Conservation (phyloP, 176 grass and related monocot species). For the Miscanthus lutarioriparius region DNA sequence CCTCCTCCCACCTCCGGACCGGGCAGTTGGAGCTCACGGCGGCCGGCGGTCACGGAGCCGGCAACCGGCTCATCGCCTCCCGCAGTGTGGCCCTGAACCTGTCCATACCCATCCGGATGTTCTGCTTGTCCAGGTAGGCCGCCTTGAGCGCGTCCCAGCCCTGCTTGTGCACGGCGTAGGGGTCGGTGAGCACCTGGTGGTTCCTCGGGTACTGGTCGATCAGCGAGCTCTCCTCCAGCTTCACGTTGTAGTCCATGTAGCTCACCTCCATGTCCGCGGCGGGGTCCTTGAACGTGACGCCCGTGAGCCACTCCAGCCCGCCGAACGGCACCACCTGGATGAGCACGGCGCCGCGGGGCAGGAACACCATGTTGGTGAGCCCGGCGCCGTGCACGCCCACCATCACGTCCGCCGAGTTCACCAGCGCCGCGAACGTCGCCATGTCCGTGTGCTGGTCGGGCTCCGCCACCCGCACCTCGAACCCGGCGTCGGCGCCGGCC, state of each 20-base stretch:
- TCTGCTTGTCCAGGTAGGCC: conserved; percentile 90
- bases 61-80: conserved; percentile 46
- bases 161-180: conserved; percentile 73
- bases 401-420: conserved; percentile 50
- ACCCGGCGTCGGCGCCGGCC: too few species aligned
- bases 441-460: too few species aligned
- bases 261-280: conserved; percentile 76
- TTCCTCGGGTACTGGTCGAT: conserved; percentile 79
- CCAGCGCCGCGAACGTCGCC: too few species aligned
- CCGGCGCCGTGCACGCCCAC: conserved; percentile 75
- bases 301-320: conserved; percentile 76
- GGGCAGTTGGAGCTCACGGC: background rate
- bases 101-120: conserved; percentile 62
- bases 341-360: conserved; percentile 59
- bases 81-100: conserved; percentile 50
- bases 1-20: too few species aligned
- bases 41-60: background rate
- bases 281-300: conserved; percentile 73
- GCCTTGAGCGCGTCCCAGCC: conserved; percentile 85
- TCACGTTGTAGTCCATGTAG: conserved; percentile 82
- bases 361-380: conserved; percentile 70
- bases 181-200: conserved; percentile 76
- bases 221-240: conserved; percentile 80
- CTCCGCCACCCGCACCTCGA: too few species aligned
- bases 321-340: conserved; percentile 90